These are phyloP conservation scores for Acanthamoeba lenticulata DNA, from an alignment of 208 protist genomes.

Conservation along the genomic window DNA sequence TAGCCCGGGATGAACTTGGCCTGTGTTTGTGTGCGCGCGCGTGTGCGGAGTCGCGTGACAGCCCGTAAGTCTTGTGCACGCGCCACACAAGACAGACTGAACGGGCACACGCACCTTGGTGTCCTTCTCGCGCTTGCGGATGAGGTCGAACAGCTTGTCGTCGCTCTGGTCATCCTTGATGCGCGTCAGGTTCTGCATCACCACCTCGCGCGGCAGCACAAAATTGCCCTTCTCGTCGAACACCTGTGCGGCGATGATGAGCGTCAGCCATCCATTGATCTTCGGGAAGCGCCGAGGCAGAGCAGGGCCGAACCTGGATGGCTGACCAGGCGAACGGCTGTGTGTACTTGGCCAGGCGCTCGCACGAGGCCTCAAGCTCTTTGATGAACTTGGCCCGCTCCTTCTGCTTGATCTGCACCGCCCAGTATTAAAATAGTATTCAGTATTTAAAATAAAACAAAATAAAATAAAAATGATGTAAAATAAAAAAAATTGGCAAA, in stretches of 20 bases:
- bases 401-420: conserved; percentile 20
- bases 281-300: too few relatives aligned
- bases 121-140: conserved; percentile 43
- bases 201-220: neutral
- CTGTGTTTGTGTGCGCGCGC: neutral
- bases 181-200: conserved; percentile 1
- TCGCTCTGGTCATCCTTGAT: conserved; percentile 17
- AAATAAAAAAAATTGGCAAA: too few relatives aligned
- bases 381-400: conserved; percentile 43
- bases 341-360: conserved; percentile 30
- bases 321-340: conserved; percentile 55
- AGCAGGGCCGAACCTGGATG: neutral
- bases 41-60: neutral
- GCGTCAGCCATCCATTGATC: neutral
- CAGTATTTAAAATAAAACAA: neutral
- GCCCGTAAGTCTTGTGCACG: neutral
- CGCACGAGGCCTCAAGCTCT: conserved; percentile 7
- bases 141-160: conserved; percentile 40
- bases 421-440: too few relatives aligned
- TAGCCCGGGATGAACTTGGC: neutral
- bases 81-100: neutral
- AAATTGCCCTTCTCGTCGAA: conserved; percentile 48
- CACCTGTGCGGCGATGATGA: neutral
- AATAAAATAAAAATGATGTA: too few relatives aligned
- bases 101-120: neutral